phyloP scores from a whole-genome alignment of 441 rosid species.

The Lagerstroemia fauriei region DNA sequence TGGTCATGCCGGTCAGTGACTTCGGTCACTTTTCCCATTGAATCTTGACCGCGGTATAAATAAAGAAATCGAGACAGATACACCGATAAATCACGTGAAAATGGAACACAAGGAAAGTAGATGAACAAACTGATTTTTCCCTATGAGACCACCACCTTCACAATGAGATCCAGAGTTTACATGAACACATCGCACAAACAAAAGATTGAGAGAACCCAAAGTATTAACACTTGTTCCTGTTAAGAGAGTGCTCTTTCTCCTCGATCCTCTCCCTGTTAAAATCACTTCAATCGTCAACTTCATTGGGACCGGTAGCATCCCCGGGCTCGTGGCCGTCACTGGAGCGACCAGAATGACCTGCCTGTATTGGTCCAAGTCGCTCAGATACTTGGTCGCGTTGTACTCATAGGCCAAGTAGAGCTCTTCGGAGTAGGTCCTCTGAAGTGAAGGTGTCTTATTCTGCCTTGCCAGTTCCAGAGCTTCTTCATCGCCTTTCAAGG shows the following conservation, averaged over 20 bases:
- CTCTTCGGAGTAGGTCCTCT: conserved; percentile 74
- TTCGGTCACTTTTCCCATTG: too few relatives aligned
- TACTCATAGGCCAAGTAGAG: conserved; percentile 68
- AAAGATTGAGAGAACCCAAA: not conserved
- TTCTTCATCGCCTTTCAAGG: conserved; percentile 55
- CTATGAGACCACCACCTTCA: not conserved
- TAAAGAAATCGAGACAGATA: not conserved
- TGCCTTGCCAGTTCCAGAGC: conserved; percentile 42
- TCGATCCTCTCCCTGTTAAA: not conserved
- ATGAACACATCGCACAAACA: not conserved
- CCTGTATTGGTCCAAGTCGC: conserved; percentile 57
- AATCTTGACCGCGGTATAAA: not conserved
- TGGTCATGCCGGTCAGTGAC: too few relatives aligned
- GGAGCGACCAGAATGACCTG: conserved; percentile 44
- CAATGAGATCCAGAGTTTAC: not conserved
- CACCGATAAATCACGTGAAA: not conserved
- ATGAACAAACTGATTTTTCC: not conserved
- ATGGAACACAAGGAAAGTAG: not conserved
- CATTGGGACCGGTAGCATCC: not conserved
- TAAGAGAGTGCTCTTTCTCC: not conserved
- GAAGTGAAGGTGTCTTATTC: conserved; percentile 38
- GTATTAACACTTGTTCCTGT: not conserved
- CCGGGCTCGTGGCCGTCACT: not conserved
- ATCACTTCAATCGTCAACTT: not conserved
- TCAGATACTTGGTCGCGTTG: conserved; percentile 61